Conservation (phyloP, 495 filamentous ascomycete genomes). For the Penicillium waksmanii region DNA sequence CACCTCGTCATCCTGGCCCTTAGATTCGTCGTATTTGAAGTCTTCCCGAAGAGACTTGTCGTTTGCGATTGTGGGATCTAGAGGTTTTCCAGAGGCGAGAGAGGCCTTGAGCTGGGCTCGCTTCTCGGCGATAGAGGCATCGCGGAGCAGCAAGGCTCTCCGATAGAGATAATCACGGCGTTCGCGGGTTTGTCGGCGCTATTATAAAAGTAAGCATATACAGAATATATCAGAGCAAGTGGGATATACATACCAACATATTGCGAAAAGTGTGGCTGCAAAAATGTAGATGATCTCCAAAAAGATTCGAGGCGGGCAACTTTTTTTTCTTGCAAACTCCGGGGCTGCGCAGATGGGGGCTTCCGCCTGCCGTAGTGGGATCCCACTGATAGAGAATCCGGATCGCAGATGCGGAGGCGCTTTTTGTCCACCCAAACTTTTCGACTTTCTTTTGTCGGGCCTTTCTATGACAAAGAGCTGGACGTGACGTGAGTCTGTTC, state of each 20-base stretch:
- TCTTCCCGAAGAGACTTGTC: conserved; percentile 84
- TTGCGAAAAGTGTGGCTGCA: conserved; percentile 20
- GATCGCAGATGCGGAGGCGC: conserved; percentile 37
- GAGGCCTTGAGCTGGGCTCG: conserved; percentile 83
- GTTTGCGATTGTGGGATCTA: conserved; percentile 85
- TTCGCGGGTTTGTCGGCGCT: conserved; percentile 77
- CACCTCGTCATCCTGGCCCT: conserved; percentile 47
- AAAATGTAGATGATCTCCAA: conserved; percentile 9
- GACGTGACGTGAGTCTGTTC: conserved; percentile 18
- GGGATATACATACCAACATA: conserved; percentile 46
- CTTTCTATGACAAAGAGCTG: conserved; percentile 27
- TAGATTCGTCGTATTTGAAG: conserved; percentile 92
- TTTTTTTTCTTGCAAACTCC: conserved; percentile 47
- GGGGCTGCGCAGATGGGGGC: conserved; percentile 40
- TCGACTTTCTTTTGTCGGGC: conserved; percentile 30
- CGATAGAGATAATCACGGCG: conserved; percentile 96
- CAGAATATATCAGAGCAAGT: not conserved
- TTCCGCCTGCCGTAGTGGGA: conserved; percentile 38
- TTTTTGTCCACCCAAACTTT: conserved; percentile 28
- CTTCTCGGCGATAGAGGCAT: conserved; percentile 92
- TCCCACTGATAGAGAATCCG: conserved; percentile 38
- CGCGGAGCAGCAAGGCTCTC: conserved; percentile 73
- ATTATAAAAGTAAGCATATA: conserved; percentile 22
- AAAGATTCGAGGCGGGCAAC: conserved; percentile 35
- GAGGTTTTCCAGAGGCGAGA: conserved; percentile 80